Conservation (phyloP, 768 basidiomycete species). For the Tubosaeta brunneosetosa region DNA sequence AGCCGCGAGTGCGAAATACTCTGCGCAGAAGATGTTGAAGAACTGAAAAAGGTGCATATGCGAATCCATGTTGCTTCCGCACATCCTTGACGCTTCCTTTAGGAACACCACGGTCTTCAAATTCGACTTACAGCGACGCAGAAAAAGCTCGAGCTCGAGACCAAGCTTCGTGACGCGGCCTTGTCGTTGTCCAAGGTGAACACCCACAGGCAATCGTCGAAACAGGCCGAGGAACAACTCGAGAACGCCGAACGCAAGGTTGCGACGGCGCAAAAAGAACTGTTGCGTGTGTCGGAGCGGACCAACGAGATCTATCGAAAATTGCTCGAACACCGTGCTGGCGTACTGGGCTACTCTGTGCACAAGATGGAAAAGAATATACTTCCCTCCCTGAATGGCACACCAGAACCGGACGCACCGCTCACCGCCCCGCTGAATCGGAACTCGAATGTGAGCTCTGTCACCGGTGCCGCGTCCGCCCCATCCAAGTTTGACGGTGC, state of each 20-base stretch:
- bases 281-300: conserved; percentile 63
- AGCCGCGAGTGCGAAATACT: conserved; percentile 78
- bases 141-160: conserved; percentile 76
- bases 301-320: conserved; percentile 56
- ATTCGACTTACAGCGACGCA: conserved; percentile 61
- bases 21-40: conserved; percentile 65
- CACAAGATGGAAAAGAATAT: conserved; percentile 60
- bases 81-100: conserved; percentile 3
- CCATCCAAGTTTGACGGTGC: conserved; percentile 74
- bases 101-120: conserved; percentile 74
- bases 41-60: conserved; percentile 56
- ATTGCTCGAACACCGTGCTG: conserved; percentile 79
- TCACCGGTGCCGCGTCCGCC: conserved; percentile 38
- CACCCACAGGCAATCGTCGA: conserved; percentile 51
- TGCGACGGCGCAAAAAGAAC: conserved; percentile 63
- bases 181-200: conserved; percentile 69
- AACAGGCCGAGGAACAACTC: conserved; percentile 67
- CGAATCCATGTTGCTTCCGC: conserved; percentile 17
- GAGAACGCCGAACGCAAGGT: conserved; percentile 71
- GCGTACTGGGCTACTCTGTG: conserved; percentile 70
- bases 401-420: conserved; percentile 38
- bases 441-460: conserved; percentile 49
- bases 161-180: conserved; percentile 85
- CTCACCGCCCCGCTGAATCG: conserved; percentile 51
- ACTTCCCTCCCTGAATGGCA: conserved; percentile 25